These are phyloP conservation scores for Neofusicoccum sp. DNA, from an alignment of 2,329 filamentous ascomycete species.

Conservation along the genomic window DNA sequence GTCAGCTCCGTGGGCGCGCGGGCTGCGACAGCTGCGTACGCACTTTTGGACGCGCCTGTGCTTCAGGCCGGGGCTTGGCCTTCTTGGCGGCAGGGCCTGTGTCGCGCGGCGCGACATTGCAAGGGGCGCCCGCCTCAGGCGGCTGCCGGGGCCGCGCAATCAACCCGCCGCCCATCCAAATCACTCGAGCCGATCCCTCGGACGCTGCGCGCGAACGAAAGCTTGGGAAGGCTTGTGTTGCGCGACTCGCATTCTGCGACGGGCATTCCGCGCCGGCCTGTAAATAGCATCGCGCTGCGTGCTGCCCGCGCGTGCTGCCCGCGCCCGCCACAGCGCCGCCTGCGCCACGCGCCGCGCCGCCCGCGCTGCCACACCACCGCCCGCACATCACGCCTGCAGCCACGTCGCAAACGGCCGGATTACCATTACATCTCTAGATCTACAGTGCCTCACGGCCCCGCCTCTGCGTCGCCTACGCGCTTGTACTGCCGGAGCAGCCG, in stretches of 20 bases:
- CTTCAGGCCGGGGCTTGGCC: conserved; percentile 14
- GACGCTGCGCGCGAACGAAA: neutral
- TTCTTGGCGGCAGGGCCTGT: conserved; percentile 1
- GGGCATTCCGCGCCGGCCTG: neutral
- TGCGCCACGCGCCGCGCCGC: neutral
- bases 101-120: conserved; percentile 1
- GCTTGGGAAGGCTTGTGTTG: conserved; percentile 16
- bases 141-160: conserved; percentile 16
- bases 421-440: neutral
- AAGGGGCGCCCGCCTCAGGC: conserved; percentile 5
- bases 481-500: conserved; percentile 10
- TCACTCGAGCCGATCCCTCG: neutral
- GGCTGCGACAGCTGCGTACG: conserved; percentile 1
- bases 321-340: neutral
- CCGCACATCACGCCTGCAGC: neutral
- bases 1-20: conserved; percentile 1
- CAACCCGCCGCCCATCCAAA: neutral
- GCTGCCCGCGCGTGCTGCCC: neutral
- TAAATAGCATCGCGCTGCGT: conserved; percentile 3
- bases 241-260: neutral
- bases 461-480: conserved; percentile 18
- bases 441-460: conserved; percentile 6
- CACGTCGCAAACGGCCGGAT: conserved; percentile 8
- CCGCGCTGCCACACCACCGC: neutral
- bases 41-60: neutral